These are phyloP conservation scores for Penicillium griseofulvum DNA, from an alignment of 2,329 filamentous ascomycete genomes.

Conservation along the genomic window DNA sequence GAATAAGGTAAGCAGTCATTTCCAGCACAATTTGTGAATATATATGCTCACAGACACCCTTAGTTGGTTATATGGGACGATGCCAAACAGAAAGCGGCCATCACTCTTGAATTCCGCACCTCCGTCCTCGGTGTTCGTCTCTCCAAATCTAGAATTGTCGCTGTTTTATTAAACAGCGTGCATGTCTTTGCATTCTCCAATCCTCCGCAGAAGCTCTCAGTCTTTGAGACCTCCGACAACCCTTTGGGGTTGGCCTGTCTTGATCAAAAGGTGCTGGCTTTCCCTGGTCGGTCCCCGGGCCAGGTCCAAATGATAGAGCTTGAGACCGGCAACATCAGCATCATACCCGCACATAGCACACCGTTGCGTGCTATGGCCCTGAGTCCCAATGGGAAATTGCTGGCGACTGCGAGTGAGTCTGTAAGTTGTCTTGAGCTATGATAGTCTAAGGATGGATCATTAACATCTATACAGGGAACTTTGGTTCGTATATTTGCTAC, in stretches of 20 bases:
- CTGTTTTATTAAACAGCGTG: conserved; percentile 78
- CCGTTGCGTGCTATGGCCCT: conserved; percentile 75
- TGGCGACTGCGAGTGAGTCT: conserved; percentile 87
- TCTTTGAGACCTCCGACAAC: conserved; percentile 86
- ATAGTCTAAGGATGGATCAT: conserved; percentile 12
- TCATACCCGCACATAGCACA: conserved; percentile 85
- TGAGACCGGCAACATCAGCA: conserved; percentile 76
- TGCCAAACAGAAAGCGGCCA: conserved; percentile 68
- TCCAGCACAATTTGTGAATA: not conserved
- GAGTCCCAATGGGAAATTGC: conserved; percentile 72
- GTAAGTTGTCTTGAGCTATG: conserved; percentile 36
- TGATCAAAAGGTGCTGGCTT: conserved; percentile 69
- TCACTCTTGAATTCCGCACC: conserved; percentile 75
- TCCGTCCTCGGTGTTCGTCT: conserved; percentile 77
- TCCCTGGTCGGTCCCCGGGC: conserved; percentile 81
- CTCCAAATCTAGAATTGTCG: conserved; percentile 70
- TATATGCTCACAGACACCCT: not conserved
- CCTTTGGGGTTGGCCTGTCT: conserved; percentile 76
- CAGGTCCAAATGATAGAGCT: conserved; percentile 87
- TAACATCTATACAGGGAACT: conserved; percentile 62
- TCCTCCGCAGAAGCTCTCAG: conserved; percentile 65
- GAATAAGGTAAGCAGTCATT: conserved; percentile 63
- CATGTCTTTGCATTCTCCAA: conserved; percentile 77
- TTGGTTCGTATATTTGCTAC: conserved; percentile 83
- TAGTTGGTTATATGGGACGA: conserved; percentile 88